Evolutionary conservation across 495 filamentous ascomycete species (phyloP).

Genomic region (Entonaema liquescens): DNA sequence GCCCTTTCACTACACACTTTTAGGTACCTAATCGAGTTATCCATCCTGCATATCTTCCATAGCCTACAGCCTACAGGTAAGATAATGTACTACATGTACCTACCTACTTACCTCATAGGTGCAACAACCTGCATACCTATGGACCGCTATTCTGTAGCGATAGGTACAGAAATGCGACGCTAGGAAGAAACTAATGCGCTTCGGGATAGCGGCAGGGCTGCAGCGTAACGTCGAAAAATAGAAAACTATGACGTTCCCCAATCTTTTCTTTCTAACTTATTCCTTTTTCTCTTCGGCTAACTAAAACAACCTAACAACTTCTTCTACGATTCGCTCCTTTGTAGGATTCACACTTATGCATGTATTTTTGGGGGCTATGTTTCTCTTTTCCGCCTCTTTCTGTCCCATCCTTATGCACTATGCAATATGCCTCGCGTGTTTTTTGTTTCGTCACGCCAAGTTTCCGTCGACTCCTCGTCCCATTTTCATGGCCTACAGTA

Average conservation of each 20-base stretch:
- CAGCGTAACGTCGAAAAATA: constrained; percentile 28
- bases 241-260: constrained; percentile 31
- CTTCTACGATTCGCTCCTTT: not conserved
- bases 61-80: too few relatives aligned
- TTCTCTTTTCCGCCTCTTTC: not conserved
- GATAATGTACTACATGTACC: too few relatives aligned
- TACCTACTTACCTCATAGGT: too few relatives aligned
- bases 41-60: not conserved
- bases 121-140: too few relatives aligned
- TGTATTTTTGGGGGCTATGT: constrained; percentile 26
- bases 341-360: constrained; percentile 8
- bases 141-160: too few relatives aligned
- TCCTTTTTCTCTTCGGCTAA: not conserved
- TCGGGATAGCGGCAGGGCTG: constrained; percentile 17
- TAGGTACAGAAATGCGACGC: not conserved
- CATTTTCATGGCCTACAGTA: not conserved
- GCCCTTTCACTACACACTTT: not conserved
- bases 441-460: constrained; percentile 17
- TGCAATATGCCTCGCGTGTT: not conserved
- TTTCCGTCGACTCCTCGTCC: constrained; percentile 4
- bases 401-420: not conserved
- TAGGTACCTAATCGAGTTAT: not conserved
- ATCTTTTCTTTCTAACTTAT: not conserved
- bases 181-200: not conserved
- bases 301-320: too few relatives aligned